A percentile compares a stretch with the other conserved stretches of the same genome.
These are phyloP conservation scores for Colletotrichum trifolii DNA, from an alignment of 2,329 filamentous ascomycete species.

Conservation along the genomic window DNA sequence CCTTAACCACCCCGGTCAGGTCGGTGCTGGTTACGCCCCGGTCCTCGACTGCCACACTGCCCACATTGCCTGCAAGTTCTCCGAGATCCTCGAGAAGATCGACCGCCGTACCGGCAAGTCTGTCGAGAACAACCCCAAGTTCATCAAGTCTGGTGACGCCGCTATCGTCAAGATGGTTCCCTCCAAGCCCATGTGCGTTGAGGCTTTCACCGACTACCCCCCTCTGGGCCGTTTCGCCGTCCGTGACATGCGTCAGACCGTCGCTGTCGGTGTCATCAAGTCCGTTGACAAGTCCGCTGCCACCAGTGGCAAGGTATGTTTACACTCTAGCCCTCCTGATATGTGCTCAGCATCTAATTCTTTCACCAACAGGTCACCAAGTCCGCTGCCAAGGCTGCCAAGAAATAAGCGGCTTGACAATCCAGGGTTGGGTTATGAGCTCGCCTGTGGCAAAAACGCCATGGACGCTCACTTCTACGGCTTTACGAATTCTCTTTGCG, in stretches of 20 bases:
- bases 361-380: constrained; percentile 62
- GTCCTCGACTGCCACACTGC: constrained; percentile 99
- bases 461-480: constrained; percentile 55
- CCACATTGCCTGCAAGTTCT: constrained; percentile 99
- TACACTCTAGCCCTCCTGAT: constrained; percentile 42
- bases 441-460: constrained; percentile 14
- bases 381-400: constrained; percentile 78
- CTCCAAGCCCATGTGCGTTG: constrained; percentile 99
- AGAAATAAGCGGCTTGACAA: constrained; percentile 70
- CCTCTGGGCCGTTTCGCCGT: constrained; percentile 99
- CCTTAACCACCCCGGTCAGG: constrained; percentile 99
- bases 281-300: constrained; percentile 74
- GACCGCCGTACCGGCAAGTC: constrained; percentile 99
- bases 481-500: constrained; percentile 55
- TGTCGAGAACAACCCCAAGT: constrained; percentile 91
- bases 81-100: constrained; percentile 99
- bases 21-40: constrained; percentile 98
- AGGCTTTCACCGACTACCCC: constrained; percentile 99
- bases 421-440: constrained; percentile 35
- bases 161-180: constrained; percentile 99
- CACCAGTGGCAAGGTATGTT: constrained; percentile 67
- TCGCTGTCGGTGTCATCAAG: constrained; percentile 97
- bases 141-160: constrained; percentile 99
- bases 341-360: not conserved
- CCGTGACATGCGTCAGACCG: constrained; percentile 96